phyloP scores from a whole-genome alignment of 169 alveolate genomes.

The Perkinsus marinus region DNA sequence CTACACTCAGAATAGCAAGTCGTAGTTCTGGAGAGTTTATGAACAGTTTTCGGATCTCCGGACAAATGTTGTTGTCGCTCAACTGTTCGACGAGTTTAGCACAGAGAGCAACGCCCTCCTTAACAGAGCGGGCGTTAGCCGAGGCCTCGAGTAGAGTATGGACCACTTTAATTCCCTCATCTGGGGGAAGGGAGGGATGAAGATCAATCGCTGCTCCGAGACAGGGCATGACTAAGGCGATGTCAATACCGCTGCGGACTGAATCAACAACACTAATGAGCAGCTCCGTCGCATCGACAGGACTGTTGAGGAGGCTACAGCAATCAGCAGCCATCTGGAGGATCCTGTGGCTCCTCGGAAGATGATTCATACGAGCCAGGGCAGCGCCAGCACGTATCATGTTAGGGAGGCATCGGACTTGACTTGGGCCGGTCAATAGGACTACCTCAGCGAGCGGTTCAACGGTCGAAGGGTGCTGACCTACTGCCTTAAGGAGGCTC shows the following conservation, averaged over 20 bases:
- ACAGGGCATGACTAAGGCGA: background rate
- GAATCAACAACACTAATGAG: background rate
- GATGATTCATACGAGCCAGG: background rate
- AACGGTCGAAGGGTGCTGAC: no score
- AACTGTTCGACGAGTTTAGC: no score
- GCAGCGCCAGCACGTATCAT: background rate
- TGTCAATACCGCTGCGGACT: background rate
- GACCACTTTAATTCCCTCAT: no score
- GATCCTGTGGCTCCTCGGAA: background rate
- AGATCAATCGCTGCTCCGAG: no score
- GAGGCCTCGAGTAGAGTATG: no score
- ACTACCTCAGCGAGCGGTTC: background rate
- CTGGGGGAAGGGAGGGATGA: no score
- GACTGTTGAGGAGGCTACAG: background rate
- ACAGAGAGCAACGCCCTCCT: no score
- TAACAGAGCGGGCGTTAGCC: no score
- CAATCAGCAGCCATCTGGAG: background rate
- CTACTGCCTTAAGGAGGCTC: background rate
- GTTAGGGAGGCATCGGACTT: background rate
- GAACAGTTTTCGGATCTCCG: no score
- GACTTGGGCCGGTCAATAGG: background rate
- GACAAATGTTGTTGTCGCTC: no score
- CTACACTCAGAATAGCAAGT: no score
- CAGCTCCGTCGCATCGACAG: background rate
- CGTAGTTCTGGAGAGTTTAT: no score